Evolutionary conservation across 1,139 yeast genomes (phyloP).

Genomic region (Komagataea norvegica): DNA sequence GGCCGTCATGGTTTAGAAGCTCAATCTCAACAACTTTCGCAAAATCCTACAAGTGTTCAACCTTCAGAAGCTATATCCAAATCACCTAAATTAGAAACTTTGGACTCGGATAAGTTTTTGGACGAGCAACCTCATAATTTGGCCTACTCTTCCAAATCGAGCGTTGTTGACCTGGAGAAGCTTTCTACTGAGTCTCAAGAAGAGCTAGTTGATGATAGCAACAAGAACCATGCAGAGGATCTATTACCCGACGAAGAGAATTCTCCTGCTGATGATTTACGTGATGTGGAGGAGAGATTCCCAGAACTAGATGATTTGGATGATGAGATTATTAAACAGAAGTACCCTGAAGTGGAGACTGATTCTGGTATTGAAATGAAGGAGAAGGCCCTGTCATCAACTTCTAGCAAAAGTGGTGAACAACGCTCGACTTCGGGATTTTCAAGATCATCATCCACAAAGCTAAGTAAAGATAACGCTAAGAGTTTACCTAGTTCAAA

Average conservation of each 20-base stretch:
- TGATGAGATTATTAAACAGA: constrained; percentile 14
- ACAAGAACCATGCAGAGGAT: neutral
- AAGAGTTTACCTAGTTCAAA: neutral
- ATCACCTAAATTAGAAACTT: constrained; percentile 4
- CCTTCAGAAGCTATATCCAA: constrained; percentile 1
- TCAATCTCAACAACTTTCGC: constrained; percentile 4
- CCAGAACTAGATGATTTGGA: constrained; percentile 23
- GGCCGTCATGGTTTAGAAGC: constrained; percentile 5
- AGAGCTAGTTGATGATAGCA: neutral
- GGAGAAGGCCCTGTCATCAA: neutral
- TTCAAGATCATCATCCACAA: constrained; percentile 10
- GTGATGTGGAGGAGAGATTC: constrained; percentile 23
- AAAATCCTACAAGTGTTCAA: neutral
- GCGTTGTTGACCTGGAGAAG: constrained; percentile 17
- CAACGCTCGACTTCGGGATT: neutral
- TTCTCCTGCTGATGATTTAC: constrained; percentile 13
- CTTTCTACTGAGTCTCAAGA: neutral
- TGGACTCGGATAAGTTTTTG: constrained; percentile 4
- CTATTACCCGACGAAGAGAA: constrained; percentile 7
- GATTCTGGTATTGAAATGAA: neutral
- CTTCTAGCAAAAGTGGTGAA: neutral
- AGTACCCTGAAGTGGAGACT: constrained; percentile 18
- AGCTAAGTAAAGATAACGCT: constrained; percentile 6
- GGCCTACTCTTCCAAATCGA: constrained; percentile 22
- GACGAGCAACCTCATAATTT: constrained; percentile 19